Percentiles rank a stretch among this genome's conserved stretches.
Conservation (phyloP, 2,329 filamentous ascomycete genomes). For the Pseudogymnoascus sp. region DNA sequence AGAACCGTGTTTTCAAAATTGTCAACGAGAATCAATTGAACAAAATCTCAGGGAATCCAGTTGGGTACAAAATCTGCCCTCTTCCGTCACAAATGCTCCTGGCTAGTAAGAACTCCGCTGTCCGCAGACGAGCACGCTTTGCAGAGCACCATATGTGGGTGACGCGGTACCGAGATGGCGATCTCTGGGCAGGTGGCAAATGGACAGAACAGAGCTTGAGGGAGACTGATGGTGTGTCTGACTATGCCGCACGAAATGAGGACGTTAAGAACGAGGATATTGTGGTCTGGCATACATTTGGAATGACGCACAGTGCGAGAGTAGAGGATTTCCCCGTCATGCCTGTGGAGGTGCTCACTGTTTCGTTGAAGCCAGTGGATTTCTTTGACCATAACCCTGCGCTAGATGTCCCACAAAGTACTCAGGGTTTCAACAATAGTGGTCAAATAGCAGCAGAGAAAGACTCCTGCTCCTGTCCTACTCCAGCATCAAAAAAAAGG, state of each 20-base stretch:
- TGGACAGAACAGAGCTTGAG: conserved; percentile 33
- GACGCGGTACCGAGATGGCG: conserved; percentile 48
- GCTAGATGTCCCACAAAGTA: too few species aligned
- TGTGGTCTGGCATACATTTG: conserved; percentile 92
- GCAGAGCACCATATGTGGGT: conserved; percentile 53
- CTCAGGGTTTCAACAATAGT: too few species aligned
- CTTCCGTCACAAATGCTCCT: conserved; percentile 74
- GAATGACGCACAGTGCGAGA: conserved; percentile 78
- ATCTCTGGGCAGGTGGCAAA: conserved; percentile 53
- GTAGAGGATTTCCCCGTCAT: conserved; percentile 91
- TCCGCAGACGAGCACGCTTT: conserved; percentile 55
- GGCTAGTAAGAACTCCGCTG: conserved; percentile 71
- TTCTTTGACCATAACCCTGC: too few species aligned
- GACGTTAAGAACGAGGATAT: conserved; percentile 73
- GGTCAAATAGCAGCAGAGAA: too few species aligned
- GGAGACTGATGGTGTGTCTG: conserved; percentile 30
- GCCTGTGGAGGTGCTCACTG: conserved; percentile 40
- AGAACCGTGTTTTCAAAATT: conserved; percentile 45
- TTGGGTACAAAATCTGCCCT: conserved; percentile 83
- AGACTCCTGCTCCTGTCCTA: too few species aligned
- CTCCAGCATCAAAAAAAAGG: too few species aligned
- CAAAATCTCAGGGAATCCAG: conserved; percentile 73
- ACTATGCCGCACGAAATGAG: conserved; percentile 45
- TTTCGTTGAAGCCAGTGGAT: too few species aligned
- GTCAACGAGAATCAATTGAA: conserved; percentile 53